phyloP scores from a whole-genome alignment of 805 yeast species.

The Sugiyamaella smithiae region DNA sequence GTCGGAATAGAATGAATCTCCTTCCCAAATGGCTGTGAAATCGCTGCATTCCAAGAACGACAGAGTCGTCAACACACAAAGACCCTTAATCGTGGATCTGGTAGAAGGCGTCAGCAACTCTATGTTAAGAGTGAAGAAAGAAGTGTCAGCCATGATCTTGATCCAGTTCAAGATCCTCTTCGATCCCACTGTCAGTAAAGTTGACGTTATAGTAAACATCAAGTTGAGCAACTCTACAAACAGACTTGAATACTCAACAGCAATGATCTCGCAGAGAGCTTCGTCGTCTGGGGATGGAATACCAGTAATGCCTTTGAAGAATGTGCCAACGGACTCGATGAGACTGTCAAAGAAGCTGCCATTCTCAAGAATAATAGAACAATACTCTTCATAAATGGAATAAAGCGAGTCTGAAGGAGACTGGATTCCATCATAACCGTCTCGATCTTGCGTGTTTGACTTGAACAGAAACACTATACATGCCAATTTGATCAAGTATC shows the following conservation, averaged over 20 bases:
- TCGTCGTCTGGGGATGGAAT: slow-evolving; percentile 2
- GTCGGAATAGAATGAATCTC: slow-evolving; percentile 20
- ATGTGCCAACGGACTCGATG: slow-evolving; percentile 1
- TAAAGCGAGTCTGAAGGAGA: neutral
- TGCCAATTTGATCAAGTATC: slow-evolving; percentile 21
- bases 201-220: slow-evolving; percentile 10
- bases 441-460: neutral
- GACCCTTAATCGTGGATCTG: slow-evolving; percentile 3
- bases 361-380: neutral
- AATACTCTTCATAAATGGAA: neutral
- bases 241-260: neutral
- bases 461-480: neutral
- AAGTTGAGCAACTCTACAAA: slow-evolving; percentile 12
- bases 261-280: neutral
- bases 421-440: neutral
- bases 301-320: neutral
- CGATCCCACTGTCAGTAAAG: slow-evolving; percentile 12
- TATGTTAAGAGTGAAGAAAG: slow-evolving; percentile 10
- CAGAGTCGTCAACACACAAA: slow-evolving; percentile 19
- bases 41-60: slow-evolving; percentile 29
- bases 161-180: slow-evolving; percentile 13
- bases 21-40: neutral
- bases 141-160: slow-evolving; percentile 9
- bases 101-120: slow-evolving; percentile 2
- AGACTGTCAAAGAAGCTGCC: slow-evolving; percentile 10